A percentile compares a stretch with the other conserved stretches of the same genome.
Conservation (phyloP, 2,329 filamentous ascomycete genomes). For the Fusarium marasasianum region DNA sequence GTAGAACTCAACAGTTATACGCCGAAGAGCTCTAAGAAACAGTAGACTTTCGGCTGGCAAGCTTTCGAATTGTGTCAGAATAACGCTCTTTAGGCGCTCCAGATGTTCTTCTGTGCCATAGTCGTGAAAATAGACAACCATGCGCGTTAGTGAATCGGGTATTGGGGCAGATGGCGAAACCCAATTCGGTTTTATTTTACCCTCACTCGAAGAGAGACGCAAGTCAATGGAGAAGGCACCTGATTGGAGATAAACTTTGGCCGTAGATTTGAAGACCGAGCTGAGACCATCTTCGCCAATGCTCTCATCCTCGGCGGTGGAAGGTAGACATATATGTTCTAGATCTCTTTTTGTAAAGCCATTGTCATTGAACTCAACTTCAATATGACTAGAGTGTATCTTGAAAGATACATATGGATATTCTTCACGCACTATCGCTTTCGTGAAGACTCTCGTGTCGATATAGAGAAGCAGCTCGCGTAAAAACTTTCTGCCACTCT, state of each 20-base stretch:
- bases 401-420: background rate
- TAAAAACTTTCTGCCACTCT: background rate
- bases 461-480: background rate
- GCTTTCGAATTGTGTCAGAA: background rate
- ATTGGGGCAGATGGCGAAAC: background rate
- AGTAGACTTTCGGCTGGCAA: background rate
- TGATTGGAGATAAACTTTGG: background rate
- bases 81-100: accelerated
- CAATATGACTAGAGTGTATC: background rate
- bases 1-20: background rate
- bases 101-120: background rate
- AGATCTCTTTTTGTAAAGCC: accelerated
- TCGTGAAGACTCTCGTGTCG: accelerated
- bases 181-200: background rate
- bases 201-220: background rate
- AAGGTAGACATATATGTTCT: background rate
- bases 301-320: accelerated
- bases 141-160: background rate
- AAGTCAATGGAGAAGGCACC: background rate
- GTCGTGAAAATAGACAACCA: background rate
- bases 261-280: background rate
- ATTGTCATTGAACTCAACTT: background rate
- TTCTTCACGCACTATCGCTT: accelerated
- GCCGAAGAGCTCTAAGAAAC: accelerated
- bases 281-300: background rate